Conservation (phyloP, 179 eudicot genomes). For the Sideroxylon spinosum region DNA sequence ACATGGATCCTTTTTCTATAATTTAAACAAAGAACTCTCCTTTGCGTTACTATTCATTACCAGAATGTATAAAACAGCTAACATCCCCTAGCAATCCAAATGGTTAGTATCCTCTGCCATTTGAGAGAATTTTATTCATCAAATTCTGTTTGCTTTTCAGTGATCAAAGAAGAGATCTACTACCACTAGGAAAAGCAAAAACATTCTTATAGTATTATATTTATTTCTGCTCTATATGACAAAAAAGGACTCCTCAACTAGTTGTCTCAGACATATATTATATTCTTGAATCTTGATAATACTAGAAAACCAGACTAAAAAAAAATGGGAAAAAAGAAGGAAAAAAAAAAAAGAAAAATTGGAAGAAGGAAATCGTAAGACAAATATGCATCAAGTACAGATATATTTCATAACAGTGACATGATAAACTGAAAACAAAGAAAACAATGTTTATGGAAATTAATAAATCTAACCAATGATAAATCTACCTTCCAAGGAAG, state of each 20-base stretch:
- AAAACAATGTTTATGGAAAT: background rate
- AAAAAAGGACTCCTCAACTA: background rate
- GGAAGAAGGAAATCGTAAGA: background rate
- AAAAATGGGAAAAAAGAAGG: no score
- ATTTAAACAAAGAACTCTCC: background rate
- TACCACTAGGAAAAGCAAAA: background rate
- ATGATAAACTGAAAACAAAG: background rate
- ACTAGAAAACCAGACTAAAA: background rate
- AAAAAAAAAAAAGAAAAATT: no score
- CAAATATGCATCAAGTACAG: no score
- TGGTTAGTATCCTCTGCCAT: background rate
- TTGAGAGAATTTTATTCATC: background rate
- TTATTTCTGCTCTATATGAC: background rate
- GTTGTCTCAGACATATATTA: background rate
- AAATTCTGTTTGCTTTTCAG: background rate
- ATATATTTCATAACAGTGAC: background rate
- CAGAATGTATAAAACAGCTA: background rate
- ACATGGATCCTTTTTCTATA: no score
- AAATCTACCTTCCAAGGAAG: slow-evolving; percentile 81
- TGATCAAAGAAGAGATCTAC: background rate
- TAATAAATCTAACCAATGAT: background rate
- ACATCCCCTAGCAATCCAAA: background rate
- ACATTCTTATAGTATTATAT: background rate
- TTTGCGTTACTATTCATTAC: background rate
- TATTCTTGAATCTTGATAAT: background rate